A percentile compares a stretch with the other conserved stretches of the same genome.
Conservation (phyloP, 2,329 filamentous ascomycete genomes). For the Aspergillus sp. region DNA sequence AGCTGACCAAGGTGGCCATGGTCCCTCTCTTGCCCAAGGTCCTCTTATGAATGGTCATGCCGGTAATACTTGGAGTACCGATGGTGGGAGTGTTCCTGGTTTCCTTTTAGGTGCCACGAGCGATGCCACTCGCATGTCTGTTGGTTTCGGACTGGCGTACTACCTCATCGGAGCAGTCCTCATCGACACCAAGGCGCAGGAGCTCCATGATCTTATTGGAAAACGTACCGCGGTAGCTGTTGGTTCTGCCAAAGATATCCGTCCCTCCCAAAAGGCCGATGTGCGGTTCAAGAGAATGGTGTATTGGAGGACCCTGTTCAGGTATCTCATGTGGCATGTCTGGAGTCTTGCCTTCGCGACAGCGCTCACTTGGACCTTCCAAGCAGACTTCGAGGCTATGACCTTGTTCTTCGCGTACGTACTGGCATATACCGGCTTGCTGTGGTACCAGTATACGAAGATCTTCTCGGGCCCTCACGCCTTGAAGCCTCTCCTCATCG, state of each 20-base stretch:
- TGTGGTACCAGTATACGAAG: conserved; percentile 55
- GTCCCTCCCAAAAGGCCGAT: conserved; percentile 46
- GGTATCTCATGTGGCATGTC: conserved; percentile 52
- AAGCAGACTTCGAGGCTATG: conserved; percentile 40
- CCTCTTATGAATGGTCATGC: too few species aligned
- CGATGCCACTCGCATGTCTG: conserved; percentile 44
- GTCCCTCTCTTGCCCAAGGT: too few species aligned
- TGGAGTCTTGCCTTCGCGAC: conserved; percentile 54
- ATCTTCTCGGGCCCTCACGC: conserved; percentile 53
- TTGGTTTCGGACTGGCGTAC: conserved; percentile 58
- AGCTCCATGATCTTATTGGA: conserved; percentile 48
- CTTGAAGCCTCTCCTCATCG: conserved; percentile 49
- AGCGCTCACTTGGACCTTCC: conserved; percentile 54
- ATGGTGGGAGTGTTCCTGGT: too few species aligned
- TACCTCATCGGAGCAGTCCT: conserved; percentile 58
- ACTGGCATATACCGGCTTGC: conserved; percentile 51
- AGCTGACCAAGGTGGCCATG: too few species aligned
- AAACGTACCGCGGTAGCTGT: conserved; percentile 43
- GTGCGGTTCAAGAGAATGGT: conserved; percentile 47
- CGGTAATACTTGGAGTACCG: too few species aligned
- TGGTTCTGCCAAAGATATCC: conserved; percentile 42
- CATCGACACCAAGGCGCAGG: conserved; percentile 55
- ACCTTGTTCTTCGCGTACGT: conserved; percentile 53
- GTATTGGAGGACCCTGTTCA: conserved; percentile 52
- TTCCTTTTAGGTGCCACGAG: conserved; percentile 35